Conservation (phyloP, 2,329 filamentous ascomycete species). For the Alternaria ethzedia region DNA sequence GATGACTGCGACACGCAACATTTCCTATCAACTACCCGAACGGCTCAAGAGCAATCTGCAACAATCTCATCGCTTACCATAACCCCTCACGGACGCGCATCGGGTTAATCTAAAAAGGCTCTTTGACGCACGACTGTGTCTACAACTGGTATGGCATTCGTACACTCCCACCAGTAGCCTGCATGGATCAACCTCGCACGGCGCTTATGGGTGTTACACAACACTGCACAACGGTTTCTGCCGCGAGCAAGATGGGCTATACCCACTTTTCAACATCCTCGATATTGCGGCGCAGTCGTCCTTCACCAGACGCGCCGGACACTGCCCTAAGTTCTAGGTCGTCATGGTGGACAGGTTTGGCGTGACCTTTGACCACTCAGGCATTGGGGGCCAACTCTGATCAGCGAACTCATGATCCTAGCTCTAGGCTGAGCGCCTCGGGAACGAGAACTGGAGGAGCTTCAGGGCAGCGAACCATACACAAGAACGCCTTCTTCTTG, state of each 20-base stretch:
- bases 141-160: conserved; percentile 5
- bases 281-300: conserved; percentile 16
- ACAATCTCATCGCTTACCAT: conserved; percentile 10
- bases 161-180: conserved; percentile 4
- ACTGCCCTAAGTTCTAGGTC: background rate
- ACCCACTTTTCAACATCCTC: conserved; percentile 4
- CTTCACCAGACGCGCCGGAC: background rate
- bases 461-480: conserved; percentile 3
- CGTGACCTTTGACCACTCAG: conserved; percentile 7
- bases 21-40: conserved; percentile 4
- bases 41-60: conserved; percentile 1
- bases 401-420: conserved; percentile 22
- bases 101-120: conserved; percentile 10
- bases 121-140: background rate
- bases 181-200: conserved; percentile 7
- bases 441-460: conserved; percentile 9
- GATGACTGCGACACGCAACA: background rate
- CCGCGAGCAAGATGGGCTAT: conserved; percentile 12
- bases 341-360: background rate
- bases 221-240: conserved; percentile 2
- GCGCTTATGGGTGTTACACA: conserved; percentile 17
- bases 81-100: conserved; percentile 9
- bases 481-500: conserved; percentile 11
- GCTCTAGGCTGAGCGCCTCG: conserved; percentile 13
- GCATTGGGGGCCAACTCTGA: conserved; percentile 4